Base-by-base conservation (phyloP, 2,329 filamentous ascomycete genomes). In the Cordyceps tenuipes region DNA sequence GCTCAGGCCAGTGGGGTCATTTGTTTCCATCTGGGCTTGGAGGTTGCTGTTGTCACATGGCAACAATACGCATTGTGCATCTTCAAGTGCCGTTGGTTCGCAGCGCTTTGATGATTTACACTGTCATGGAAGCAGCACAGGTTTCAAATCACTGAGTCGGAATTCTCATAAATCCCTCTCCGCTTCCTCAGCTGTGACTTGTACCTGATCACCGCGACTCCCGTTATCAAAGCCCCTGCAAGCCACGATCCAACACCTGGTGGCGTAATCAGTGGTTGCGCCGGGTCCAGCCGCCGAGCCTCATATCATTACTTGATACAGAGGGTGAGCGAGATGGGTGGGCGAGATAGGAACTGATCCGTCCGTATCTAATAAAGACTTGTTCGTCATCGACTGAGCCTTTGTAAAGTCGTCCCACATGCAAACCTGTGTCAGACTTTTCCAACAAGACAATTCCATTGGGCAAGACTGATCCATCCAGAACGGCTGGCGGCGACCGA, bases 1-100 rank as follows among this genome's bases (percentile, higher is more conserved):
- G n/a, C n/a, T n/a, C n/a, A n/a, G n/a, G 26, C 29, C 46, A 57
- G 44, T 41, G 10, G 55, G 55, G 55, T 43, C 55, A 57, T 26
- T 41, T 17, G 31, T 41, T 41, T 39, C 41, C 36, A 26, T 13
- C 15, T 12, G 8, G 7, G 23, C 29, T 19, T 34, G 31, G 31
- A 46, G 5, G 41, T 47, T n/a, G n/a, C n/a, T n/a, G n/a, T n/a
- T n/a, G 41, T 57, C 54, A 57, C 48, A 44, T 49, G 52, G 26
- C 26, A 17, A 21, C 8, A 31, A 7, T 36, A 7, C 10, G 12
- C 34, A 36, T 36, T 8, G 50, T 55, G 5, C 19, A 23, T 23
- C 2, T 17, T 17, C 29, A 29, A 29, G 26, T 29, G 39, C n/a
- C 2, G 5, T 23, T 19, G 17, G 12, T 44, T 19, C 2, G 21